A percentile compares a stretch with the other conserved stretches of the same genome.
These are phyloP conservation scores for Phialophora verrucosa DNA, from an alignment of 2,329 filamentous ascomycete species.

Conservation along the genomic window DNA sequence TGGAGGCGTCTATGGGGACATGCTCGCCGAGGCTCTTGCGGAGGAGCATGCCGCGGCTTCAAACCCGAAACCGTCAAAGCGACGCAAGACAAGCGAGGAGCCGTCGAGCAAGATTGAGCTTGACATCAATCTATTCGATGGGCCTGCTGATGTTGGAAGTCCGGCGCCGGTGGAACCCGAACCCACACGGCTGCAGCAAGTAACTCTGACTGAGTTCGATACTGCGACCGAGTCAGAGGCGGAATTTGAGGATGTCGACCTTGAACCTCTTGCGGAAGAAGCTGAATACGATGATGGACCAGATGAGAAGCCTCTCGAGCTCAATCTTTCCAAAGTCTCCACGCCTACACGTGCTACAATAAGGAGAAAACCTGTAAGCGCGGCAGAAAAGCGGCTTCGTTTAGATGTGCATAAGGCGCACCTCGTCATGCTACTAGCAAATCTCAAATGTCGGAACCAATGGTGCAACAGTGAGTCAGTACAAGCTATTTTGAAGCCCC, in stretches of 20 bases:
- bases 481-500: slow-evolving; percentile 68
- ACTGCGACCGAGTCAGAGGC: slow-evolving; percentile 63
- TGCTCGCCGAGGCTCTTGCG: slow-evolving; percentile 44
- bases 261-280: slow-evolving; percentile 47
- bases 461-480: slow-evolving; percentile 83
- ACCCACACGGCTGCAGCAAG: slow-evolving; percentile 41
- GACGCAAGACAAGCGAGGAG: slow-evolving; percentile 46
- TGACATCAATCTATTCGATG: slow-evolving; percentile 30
- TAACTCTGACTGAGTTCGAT: slow-evolving; percentile 57
- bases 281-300: slow-evolving; percentile 43
- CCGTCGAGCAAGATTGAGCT: slow-evolving; percentile 36
- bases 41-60: slow-evolving; percentile 46
- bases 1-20: slow-evolving; percentile 49
- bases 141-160: slow-evolving; percentile 20
- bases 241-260: slow-evolving; percentile 65
- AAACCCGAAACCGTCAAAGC: slow-evolving; percentile 45
- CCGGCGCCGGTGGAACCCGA: slow-evolving; percentile 27
- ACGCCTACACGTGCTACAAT: slow-evolving; percentile 30
- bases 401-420: slow-evolving; percentile 86
- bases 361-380: slow-evolving; percentile 60
- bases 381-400: slow-evolving; percentile 65
- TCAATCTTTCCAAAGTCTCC: slow-evolving; percentile 42
- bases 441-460: slow-evolving; percentile 76
- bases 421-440: slow-evolving; percentile 78
- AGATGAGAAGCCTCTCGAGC: slow-evolving; percentile 46